Percentiles rank a stretch among this genome's conserved stretches.
phyloP scores from a whole-genome alignment of 192 early-diverging fungal genomes.

The Mortierella hygrophila region DNA sequence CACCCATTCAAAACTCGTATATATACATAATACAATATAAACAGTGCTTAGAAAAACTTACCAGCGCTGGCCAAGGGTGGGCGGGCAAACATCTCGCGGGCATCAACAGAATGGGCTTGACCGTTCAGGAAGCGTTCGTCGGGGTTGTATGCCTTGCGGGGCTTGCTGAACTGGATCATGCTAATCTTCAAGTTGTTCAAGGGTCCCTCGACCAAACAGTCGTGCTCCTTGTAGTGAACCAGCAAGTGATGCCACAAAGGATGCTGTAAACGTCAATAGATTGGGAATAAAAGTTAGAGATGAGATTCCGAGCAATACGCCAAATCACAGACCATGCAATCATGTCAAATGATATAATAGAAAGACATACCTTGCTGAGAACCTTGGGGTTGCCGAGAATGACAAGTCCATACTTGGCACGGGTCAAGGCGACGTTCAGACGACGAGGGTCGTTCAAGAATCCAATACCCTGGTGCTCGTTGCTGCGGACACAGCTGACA shows the following conservation, averaged over 20 bases:
- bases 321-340: background rate
- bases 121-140: constrained; percentile 72
- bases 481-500: constrained; percentile 95
- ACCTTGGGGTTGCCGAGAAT: constrained; percentile 97
- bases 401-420: constrained; percentile 94
- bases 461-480: constrained; percentile 97
- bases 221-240: constrained; percentile 90
- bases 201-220: constrained; percentile 93
- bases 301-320: too few relatives aligned
- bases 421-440: constrained; percentile 90
- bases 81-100: constrained; percentile 69
- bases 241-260: constrained; percentile 97
- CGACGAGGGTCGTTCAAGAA: constrained; percentile 94
- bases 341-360: background rate
- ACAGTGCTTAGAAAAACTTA: constrained; percentile 12
- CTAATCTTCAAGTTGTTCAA: constrained; percentile 89
- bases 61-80: constrained; percentile 64
- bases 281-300: background rate
- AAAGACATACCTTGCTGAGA: constrained; percentile 71
- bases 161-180: constrained; percentile 90
- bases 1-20: background rate
- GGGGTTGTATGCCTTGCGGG: constrained; percentile 67
- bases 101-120: constrained; percentile 69
- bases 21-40: background rate
- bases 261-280: constrained; percentile 63